Base-by-base conservation (phyloP, 2,329 filamentous ascomycete species). In the Didymella arachidicola region DNA sequence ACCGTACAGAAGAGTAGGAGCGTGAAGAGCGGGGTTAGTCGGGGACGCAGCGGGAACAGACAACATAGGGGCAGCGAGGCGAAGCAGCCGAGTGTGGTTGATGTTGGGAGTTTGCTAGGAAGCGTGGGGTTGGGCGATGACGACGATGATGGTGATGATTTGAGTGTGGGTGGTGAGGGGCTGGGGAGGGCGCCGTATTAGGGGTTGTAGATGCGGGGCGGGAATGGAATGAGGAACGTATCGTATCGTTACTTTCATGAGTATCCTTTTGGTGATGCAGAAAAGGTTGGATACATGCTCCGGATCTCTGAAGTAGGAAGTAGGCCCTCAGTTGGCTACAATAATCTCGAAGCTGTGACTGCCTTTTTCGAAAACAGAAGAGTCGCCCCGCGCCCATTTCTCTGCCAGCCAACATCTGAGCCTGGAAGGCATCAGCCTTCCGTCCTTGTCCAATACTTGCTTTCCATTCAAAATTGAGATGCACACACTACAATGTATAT, bases 41-140 rank as follows among this genome's bases (percentile, higher is more conserved):
- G 67, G 10, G 61, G 66, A 0, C 50, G 69, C 8, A 71, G 72
- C 42, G 65, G 57, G 14, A 67, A 55, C n/a, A 53, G 59, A 51
- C 62, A 45, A 55, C 61, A 63, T 43, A 57, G 61, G 29, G 66
- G 60, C 7, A 67, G 57, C 26, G 59, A 59, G 41, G 60, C 47
- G 8, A 26, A 25, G 25, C 49, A 32, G 2, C 52, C 43, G 44
- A 48, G 34, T 36, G 70, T 70, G 44, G 69, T 72, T 7, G 72
- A 77, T 57, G 72, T 78, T 7, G 63, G 59, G 0, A 68, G 66
- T 0, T 71, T 78, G 27, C 65, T 78, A 61, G 70, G 75, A 36
- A 76, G 72, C 47, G 72, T 78, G 62, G 73, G 71, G 30, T 64
- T 71, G 45, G 73, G 63, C 8, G 69, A 67, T 22, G 73, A 64